Evolutionary conservation across 2,329 filamentous ascomycete genomes (phyloP), one percentile per base, ranked within the genome.

Genomic region (Coniochaeta ligniaria): DNA sequence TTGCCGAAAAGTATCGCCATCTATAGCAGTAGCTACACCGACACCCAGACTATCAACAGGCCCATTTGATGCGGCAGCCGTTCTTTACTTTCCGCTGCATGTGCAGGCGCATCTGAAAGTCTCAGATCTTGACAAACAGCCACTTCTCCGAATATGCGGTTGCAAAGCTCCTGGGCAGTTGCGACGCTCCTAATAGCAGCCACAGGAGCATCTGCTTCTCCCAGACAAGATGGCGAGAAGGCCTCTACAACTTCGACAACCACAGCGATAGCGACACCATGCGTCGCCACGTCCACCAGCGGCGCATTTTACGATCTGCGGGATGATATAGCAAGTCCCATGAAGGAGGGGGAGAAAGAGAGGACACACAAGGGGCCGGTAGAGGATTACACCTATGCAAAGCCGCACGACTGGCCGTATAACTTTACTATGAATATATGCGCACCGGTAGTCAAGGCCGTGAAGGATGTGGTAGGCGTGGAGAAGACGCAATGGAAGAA

Each of bases 401-500:
- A 83, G 62, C 91, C 91, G 36, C 89, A 86, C 72, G 91, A 94
- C 74, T 91, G 92, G 66, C 85, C 84, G 64, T 84, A 85, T 64
- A 94, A 94, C 76, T 95, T 95, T 69, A 94, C 90, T 1, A 71
- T 94, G 68, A 95, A 95, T 75, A 87, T 95, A 67, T 95, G 91
- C 76, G 86, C 82, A 38, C 80, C 89, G 1, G 88, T 93, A n/a
- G 82, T 92, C 17, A 84, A 89, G 66, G 77, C 83, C 17, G 77
- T 89, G 22, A 76, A 81, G 50, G 78, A 85, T 63, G 83, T 90
- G 11, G 80, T 83, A 12, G 89, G 87, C n/a, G 72, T 93, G 3
- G 80, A 86, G 52, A 79, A 83, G 72, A 71, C 72, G 60, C 68
- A 79, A 56, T 91, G 86, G 86, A 78, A 78, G 74, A 93, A 94